Evolutionary conservation across 768 basidiomycete species (phyloP), one percentile per base, ranked within the genome.

Genomic region (Russula foetens): DNA sequence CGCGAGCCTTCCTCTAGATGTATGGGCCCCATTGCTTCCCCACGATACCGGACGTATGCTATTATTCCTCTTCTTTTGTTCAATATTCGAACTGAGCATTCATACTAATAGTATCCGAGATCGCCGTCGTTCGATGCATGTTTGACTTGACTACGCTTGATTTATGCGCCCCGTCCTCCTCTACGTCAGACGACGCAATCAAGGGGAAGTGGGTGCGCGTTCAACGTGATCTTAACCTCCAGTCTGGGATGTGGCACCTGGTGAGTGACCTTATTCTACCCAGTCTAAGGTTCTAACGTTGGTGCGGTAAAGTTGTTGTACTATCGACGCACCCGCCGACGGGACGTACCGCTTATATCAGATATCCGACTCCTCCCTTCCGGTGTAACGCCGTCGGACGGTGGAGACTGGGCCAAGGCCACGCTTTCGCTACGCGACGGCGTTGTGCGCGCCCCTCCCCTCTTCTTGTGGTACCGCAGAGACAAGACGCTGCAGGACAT

Each of bases 131-230:
- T 1, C 75, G 79, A 21, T 97, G 93, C 67, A 72, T 85, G 50
- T 70, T 90, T 43, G 76, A 86, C 29, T 85, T 90, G 2, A 74
- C 71, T 2, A 71, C 84, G 41, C 75, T 77, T 0, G 79, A 82
- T 26, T 63, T 88, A 12, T 98, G 94, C 69, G 72, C 73, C 0
- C 94, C 94, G 0, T 70, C 77, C 1, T 81, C 86, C 1, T 91
- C 84, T 1, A 75, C 76, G 12, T 87, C 90, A 68, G 72, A 86
- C 50, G 89, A 93, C 69, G 84, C 86, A 6, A 81, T 84, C 66
- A 84, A 80, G 65, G 89, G 89, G 0, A 90, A 86, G 67, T 99
- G 96, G 96, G 92, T 96, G 2, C 83, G 88, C 15, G 86, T 99
- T 14, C 84, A 84, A 41, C 79, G 83, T 47, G 88, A 98, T 74